Percentiles rank a stretch among this genome's conserved stretches.
phyloP scores from a whole-genome alignment of 805 yeast genomes.

The Candida argentea region DNA sequence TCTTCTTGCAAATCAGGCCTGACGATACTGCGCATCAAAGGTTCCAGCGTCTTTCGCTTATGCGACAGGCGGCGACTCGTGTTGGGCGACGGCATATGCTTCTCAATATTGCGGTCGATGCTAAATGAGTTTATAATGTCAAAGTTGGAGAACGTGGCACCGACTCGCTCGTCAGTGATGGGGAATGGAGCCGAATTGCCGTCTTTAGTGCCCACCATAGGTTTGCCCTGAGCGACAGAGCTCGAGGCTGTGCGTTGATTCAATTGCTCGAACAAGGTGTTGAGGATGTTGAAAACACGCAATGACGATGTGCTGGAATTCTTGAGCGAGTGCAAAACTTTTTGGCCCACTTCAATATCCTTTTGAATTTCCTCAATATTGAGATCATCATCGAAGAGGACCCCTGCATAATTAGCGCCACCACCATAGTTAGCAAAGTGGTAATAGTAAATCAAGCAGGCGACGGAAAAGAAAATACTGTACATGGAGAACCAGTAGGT shows the following conservation, averaged over 20 bases:
- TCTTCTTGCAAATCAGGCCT: background rate
- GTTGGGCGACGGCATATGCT: background rate
- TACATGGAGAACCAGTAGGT: conserved; percentile 90
- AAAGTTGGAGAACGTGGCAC: conserved; percentile 17
- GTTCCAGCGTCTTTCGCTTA: conserved; percentile 1
- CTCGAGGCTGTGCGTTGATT: conserved; percentile 58
- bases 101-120: background rate
- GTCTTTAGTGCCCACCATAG: conserved; percentile 4
- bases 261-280: conserved; percentile 69
- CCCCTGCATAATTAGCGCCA: conserved; percentile 35
- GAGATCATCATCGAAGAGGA: conserved; percentile 34
- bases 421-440: conserved; percentile 35
- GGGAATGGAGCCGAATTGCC: conserved; percentile 1
- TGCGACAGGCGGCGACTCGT: conserved; percentile 1
- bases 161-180: conserved; percentile 9
- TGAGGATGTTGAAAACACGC: conserved; percentile 70
- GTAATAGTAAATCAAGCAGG: conserved; percentile 73
- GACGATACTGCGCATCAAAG: background rate
- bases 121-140: conserved; percentile 15
- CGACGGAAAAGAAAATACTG: conserved; percentile 81
- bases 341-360: conserved; percentile 78
- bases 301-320: conserved; percentile 70
- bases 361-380: conserved; percentile 45
- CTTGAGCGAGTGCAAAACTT: conserved; percentile 59
- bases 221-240: conserved; percentile 6